Evolutionary conservation across 2,329 filamentous ascomycete genomes (phyloP), one percentile per base, ranked within the genome.

Genomic region (Bisporella sp.): DNA sequence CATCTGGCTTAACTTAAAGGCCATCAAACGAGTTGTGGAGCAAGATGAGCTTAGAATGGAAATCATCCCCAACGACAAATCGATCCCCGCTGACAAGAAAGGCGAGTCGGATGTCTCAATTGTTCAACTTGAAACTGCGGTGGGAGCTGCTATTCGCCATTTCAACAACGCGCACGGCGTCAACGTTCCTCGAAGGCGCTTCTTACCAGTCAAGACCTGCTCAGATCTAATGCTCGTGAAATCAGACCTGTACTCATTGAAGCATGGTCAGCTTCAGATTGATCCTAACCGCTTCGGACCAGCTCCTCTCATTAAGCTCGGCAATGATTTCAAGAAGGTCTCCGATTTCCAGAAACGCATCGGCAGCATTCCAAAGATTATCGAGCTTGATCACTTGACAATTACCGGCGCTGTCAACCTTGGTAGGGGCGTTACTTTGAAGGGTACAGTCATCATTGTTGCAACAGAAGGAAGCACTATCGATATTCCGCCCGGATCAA

Each of bases 161-260:
- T 99, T 99, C 81, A 85, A 87, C 74, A 96, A 96, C 72, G 93
- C 91, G 39, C 93, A 99, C 73, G 93, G 93, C 76, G 92, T 99
- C 76, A 99, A 99, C 71, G 93, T 99, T 49, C 93, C 93, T 58
- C 89, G 93, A 70, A 85, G 90, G 64, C 91, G 93, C 62, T 99
- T 99, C 88, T 81, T 99, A 77, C 93, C 93, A 55, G 93, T 99
- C 78, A 99, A 99, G 88, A 99, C 93, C 28, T 99, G 92, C 82
- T 99, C 93, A 48, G 93, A 99, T 69, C 80, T 99, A 59, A 95
- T 99, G 90, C 86, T 99, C 55, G 93, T 99, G 81, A 99, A 99
- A 82, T 97, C 93, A 30, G 93, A 99, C 68, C 82, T 99, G 54
- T 99, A 99, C 83, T 95, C 90, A 7, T 83, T 99, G 62, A 93